Evolutionary conservation across 106 monocot genomes (phyloP).

Genomic region (Allium cepa): DNA sequence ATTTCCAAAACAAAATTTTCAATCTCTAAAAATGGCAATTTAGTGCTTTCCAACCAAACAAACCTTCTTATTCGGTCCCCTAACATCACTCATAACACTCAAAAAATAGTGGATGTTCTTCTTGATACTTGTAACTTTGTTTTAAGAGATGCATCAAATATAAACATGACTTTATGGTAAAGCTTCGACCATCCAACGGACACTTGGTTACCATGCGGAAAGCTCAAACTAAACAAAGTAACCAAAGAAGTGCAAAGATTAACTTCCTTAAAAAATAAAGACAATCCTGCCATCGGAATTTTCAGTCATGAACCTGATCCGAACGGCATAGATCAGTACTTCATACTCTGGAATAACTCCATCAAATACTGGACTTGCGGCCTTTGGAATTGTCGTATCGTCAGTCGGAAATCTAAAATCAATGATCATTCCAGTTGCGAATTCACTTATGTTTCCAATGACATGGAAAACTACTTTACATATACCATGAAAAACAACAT

Average conservation of each 20-base stretch:
- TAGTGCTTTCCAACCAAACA: constrained; percentile 19
- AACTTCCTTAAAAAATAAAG: too few species aligned
- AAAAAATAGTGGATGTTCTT: constrained; percentile 22
- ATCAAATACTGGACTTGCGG: constrained; percentile 19
- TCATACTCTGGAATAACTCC: constrained; percentile 23
- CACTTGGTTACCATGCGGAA: too few species aligned
- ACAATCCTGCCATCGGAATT: too few species aligned
- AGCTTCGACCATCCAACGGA: too few species aligned
- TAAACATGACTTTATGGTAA: background rate
- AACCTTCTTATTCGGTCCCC: constrained; percentile 15
- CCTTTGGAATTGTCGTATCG: constrained; percentile 19
- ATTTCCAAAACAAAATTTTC: constrained; percentile 6
- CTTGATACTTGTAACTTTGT: constrained; percentile 39
- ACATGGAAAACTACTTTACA: too few species aligned
- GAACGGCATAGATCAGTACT: constrained; percentile 11
- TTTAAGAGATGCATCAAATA: constrained; percentile 13
- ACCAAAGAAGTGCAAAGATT: too few species aligned
- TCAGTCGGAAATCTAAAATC: too few species aligned
- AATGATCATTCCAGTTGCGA: too few species aligned
- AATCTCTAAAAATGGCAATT: constrained; percentile 22
- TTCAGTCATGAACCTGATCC: constrained; percentile 25
- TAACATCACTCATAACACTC: too few species aligned
- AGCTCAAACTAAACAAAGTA: too few species aligned
- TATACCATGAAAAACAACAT: too few species aligned
- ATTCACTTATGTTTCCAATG: too few species aligned